These are phyloP conservation scores for Nissolia schottii DNA, from an alignment of 306 rosid species.

Conservation along the genomic window DNA sequence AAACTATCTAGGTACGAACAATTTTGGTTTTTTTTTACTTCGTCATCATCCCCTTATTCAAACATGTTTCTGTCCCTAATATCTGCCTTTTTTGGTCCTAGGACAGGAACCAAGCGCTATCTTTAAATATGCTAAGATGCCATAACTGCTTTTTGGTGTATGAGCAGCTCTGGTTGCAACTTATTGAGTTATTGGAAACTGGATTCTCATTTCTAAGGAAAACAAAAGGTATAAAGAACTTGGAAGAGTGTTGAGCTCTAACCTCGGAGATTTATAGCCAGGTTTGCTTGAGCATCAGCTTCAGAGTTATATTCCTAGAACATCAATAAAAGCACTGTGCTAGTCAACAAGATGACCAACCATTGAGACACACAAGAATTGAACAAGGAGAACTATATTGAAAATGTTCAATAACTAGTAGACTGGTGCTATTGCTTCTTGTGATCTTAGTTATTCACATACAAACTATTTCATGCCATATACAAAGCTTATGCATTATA, in stretches of 20 bases:
- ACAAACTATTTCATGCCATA: background rate
- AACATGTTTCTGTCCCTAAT: too few relatives aligned
- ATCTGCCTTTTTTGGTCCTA: too few relatives aligned
- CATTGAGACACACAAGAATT: background rate
- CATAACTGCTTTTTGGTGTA: background rate
- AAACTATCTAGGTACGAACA: too few relatives aligned
- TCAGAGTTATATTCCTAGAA: conserved; percentile 64
- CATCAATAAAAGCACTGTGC: conserved; percentile 3
- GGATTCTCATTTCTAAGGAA: background rate
- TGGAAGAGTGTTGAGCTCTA: conserved; percentile 19
- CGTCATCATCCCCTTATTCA: too few relatives aligned
- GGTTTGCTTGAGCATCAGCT: conserved; percentile 81
- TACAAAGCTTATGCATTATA: background rate
- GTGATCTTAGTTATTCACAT: background rate
- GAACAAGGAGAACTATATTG: background rate
- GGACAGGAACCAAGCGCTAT: too few relatives aligned
- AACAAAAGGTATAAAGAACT: background rate
- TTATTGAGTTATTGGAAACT: background rate
- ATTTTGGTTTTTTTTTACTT: too few relatives aligned
- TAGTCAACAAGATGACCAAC: background rate
- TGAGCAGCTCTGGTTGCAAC: background rate
- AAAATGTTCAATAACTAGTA: background rate
- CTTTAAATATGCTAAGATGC: background rate
- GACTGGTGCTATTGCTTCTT: background rate
- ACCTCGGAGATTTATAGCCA: conserved; percentile 59